Base-by-base conservation (phyloP, 116 monocot species). In the Papilionanthe hybrid region DNA sequence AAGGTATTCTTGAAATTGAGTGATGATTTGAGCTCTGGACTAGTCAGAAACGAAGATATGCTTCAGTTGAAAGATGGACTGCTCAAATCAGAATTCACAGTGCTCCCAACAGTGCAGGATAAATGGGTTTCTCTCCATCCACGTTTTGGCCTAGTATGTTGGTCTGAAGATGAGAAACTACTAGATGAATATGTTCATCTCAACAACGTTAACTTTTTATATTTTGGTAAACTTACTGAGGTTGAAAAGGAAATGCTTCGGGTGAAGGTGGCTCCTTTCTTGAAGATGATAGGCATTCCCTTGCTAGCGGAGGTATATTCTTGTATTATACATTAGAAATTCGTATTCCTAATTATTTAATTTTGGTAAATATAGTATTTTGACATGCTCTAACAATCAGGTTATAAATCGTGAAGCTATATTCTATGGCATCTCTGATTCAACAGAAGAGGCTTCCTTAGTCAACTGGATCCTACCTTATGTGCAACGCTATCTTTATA, bases 91-190 rank as follows among this genome's bases (percentile, higher is more conserved):
- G 87, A 88, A 53, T 79, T 50, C 50, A 80, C 79, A 76, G 75
- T 88, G 48, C 82, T 88, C 32, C 87, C 87, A 71, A 88, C 84
- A 28, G 37, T 79, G 29, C 65, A 72, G 49, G 85, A 77, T 58
- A 88, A 77, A 42, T 88, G 87, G 87, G 87, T 84, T 25, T 88
- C 87, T 15, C 84, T 88, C 20, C 79, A 88, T 76, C 58, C 81
- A 22, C 48, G 42, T 13, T 88, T 84, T 73, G 87, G 87, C 27
- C 56, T 80, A n/a, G 71, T 82, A 28, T 88, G 80, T 41, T 88
- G 87, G 87, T 77, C 78, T 37, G 87, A 84, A 66, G 82, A 88
- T 77, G 72, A 88, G n/a, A 77, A 82, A 41, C 58, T 82, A 42
- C 80, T 77, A 22, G 63, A 84, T 4, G 76, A 88, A 28, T 88